A percentile compares a stretch with the other conserved stretches of the same genome.
Evolutionary conservation across 768 basidiomycete genomes (phyloP).

Genomic region (Boletus bicolor): DNA sequence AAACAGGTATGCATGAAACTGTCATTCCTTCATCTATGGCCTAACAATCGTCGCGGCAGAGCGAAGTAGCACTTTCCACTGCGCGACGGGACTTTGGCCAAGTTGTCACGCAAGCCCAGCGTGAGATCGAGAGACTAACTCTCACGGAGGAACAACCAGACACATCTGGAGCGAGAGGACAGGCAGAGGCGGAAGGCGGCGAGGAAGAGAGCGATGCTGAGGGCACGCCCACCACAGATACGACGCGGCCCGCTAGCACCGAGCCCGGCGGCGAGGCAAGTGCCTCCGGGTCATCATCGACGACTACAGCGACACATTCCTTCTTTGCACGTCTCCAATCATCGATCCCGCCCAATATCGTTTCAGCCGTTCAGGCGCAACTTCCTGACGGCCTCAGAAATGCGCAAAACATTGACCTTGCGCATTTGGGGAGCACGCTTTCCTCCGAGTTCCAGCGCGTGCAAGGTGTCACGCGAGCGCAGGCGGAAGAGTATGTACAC

Average conservation of each 20-base stretch:
- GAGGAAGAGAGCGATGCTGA: constrained; percentile 26
- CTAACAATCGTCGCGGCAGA: constrained; percentile 39
- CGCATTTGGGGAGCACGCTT: constrained; percentile 61
- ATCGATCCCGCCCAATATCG: constrained; percentile 71
- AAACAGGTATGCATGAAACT: constrained; percentile 63
- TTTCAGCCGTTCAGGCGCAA: constrained; percentile 62
- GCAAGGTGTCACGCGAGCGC: constrained; percentile 69
- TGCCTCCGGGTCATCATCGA: constrained; percentile 4
- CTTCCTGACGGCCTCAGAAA: constrained; percentile 66
- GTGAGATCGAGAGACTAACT: constrained; percentile 64
- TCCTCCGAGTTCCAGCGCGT: constrained; percentile 66
- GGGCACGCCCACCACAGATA: constrained; percentile 24
- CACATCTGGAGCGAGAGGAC: constrained; percentile 3
- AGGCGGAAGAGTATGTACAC: constrained; percentile 82
- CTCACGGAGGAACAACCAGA: constrained; percentile 28
- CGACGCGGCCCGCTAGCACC: constrained; percentile 17
- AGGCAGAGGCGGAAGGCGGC: constrained; percentile 9
- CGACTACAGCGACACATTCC: constrained; percentile 35
- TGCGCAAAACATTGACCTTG: constrained; percentile 64
- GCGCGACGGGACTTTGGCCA: constrained; percentile 71
- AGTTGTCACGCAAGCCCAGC: constrained; percentile 78
- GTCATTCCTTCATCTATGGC: not conserved
- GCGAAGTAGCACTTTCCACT: constrained; percentile 62
- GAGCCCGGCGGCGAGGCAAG: constrained; percentile 20
- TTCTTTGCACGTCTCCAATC: constrained; percentile 71